A percentile compares a stretch with the other conserved stretches of the same genome.
These are phyloP conservation scores for Cryptococcus sp. DNA, from an alignment of 1,284 basidiomycete species.

Conservation along the genomic window DNA sequence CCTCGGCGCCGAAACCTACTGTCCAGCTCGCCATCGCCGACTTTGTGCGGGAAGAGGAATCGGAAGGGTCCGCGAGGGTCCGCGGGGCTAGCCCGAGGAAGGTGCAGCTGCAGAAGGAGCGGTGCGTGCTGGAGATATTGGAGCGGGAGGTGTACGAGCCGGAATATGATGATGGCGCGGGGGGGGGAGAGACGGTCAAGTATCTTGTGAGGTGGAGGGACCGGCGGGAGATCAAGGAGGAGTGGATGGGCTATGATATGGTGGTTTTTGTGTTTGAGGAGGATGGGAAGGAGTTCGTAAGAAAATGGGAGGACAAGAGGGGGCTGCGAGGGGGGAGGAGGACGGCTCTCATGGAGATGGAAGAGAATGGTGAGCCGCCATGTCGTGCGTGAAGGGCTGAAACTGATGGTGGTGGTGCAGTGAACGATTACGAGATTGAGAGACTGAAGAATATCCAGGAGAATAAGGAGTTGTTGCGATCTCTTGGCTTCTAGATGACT, in stretches of 20 bases:
- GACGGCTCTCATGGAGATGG: neutral
- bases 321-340: neutral
- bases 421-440: conserved; percentile 24
- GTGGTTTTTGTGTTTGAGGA: conserved; percentile 9
- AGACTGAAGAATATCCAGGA: conserved; percentile 20
- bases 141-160: conserved; percentile 1
- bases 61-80: conserved; percentile 15
- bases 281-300: conserved; percentile 6
- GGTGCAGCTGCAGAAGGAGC: conserved; percentile 2
- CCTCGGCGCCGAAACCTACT: neutral
- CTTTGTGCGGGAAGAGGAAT: neutral
- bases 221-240: conserved; percentile 1
- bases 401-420: neutral
- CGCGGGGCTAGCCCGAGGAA: conserved; percentile 5
- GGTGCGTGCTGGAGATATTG: conserved; percentile 9
- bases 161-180: neutral
- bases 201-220: conserved; percentile 12
- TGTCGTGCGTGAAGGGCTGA: neutral
- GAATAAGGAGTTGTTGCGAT: conserved; percentile 21
- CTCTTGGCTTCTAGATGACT: conserved; percentile 12
- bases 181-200: neutral
- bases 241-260: conserved; percentile 3
- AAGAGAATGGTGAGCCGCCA: neutral
- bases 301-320: conserved; percentile 6
- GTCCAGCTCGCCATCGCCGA: conserved; percentile 8